These are phyloP conservation scores for Ustilago lituana DNA, from an alignment of 1,284 basidiomycete genomes.

Conservation along the genomic window DNA sequence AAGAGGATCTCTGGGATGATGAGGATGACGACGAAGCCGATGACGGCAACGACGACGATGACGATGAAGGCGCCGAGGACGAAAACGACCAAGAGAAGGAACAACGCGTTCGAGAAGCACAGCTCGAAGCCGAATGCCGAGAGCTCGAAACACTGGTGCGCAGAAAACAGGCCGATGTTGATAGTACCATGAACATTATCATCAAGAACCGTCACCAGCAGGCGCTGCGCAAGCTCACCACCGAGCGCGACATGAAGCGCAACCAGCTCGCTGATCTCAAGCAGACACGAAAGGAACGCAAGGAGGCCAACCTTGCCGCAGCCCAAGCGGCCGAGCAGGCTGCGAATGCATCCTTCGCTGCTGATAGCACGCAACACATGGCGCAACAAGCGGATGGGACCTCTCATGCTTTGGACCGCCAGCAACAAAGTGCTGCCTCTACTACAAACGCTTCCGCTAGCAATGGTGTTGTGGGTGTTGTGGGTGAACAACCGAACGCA, in stretches of 20 bases:
- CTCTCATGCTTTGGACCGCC: slow-evolving; percentile 4
- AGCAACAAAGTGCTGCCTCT: slow-evolving; percentile 27
- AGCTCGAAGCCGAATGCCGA: slow-evolving; percentile 64
- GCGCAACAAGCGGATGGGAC: too few species aligned
- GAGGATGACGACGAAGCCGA: slow-evolving; percentile 71
- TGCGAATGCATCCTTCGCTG: slow-evolving; percentile 17
- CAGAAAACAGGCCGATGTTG: slow-evolving; percentile 62
- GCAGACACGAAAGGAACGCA: slow-evolving; percentile 56
- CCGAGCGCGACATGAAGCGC: slow-evolving; percentile 63
- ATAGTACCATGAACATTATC: slow-evolving; percentile 61
- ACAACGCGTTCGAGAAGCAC: slow-evolving; percentile 60
- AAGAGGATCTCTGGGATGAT: slow-evolving; percentile 61
- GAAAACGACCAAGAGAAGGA: slow-evolving; percentile 65
- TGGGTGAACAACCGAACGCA: neutral
- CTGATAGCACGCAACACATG: slow-evolving; percentile 14
- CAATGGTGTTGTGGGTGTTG: neutral
- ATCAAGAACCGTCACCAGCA: slow-evolving; percentile 65
- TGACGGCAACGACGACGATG: slow-evolving; percentile 80
- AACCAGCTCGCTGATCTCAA: slow-evolving; percentile 60
- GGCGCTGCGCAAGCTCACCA: slow-evolving; percentile 58
- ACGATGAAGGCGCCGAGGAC: slow-evolving; percentile 73
- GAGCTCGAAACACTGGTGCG: slow-evolving; percentile 65
- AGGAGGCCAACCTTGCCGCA: slow-evolving; percentile 56
- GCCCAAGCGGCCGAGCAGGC: slow-evolving; percentile 47
- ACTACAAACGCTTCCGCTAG: neutral